A percentile compares a stretch with the other conserved stretches of the same genome.
phyloP scores from a whole-genome alignment of 1,284 basidiomycete genomes.

The Thecaphora thlaspeos region DNA sequence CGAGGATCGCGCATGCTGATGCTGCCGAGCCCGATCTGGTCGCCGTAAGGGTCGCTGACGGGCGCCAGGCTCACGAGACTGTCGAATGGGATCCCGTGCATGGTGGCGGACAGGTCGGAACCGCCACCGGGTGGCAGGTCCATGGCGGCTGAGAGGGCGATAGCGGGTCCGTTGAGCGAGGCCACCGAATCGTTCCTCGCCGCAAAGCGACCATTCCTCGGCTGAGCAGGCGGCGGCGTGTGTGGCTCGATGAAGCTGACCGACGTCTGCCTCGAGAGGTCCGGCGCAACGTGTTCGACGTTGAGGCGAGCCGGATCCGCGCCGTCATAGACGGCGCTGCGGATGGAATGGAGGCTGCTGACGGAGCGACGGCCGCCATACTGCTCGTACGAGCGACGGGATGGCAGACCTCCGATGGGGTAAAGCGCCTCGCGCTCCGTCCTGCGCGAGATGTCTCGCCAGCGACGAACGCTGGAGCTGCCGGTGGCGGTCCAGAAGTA shows the following conservation, averaged over 20 bases:
- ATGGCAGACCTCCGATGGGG: slow-evolving; percentile 15
- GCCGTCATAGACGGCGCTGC: slow-evolving; percentile 14
- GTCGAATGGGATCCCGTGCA: slow-evolving; percentile 73
- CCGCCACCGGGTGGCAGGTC: slow-evolving; percentile 15
- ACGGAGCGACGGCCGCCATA: neutral
- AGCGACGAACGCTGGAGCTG: slow-evolving; percentile 75
- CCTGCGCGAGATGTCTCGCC: slow-evolving; percentile 65
- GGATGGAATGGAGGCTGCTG: neutral
- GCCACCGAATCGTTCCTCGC: neutral
- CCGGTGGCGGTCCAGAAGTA: slow-evolving; percentile 88
- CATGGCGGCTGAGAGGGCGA: slow-evolving; percentile 22
- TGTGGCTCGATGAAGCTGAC: slow-evolving; percentile 30
- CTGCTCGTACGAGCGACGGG: neutral
- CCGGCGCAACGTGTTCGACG: slow-evolving; percentile 15
- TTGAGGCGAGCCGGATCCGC: slow-evolving; percentile 15
- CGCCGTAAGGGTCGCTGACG: slow-evolving; percentile 70
- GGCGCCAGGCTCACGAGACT: slow-evolving; percentile 75
- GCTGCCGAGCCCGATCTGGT: slow-evolving; percentile 38
- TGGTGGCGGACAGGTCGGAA: slow-evolving; percentile 49
- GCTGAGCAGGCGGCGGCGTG: neutral
- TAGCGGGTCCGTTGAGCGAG: slow-evolving; percentile 1
- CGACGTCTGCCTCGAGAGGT: slow-evolving; percentile 14
- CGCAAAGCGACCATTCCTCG: neutral
- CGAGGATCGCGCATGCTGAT: slow-evolving; percentile 38
- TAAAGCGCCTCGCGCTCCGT: slow-evolving; percentile 36